Conservation (phyloP, 768 basidiomycete genomes). For the Chlorophyllum brunneum region DNA sequence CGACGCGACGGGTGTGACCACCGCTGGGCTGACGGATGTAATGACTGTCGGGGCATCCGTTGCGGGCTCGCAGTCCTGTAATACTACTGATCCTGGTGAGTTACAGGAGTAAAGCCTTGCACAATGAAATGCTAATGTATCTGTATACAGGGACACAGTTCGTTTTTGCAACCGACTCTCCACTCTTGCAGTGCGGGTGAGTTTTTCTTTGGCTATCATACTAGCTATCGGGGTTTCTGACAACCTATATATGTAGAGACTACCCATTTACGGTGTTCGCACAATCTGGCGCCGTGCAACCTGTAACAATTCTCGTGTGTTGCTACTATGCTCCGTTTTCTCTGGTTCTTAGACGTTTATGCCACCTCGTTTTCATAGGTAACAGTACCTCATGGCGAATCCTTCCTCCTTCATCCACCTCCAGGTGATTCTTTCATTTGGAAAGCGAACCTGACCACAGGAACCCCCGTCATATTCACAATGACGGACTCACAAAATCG, state of each 20-base stretch:
- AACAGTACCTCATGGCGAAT: conserved; percentile 21
- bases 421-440: conserved; percentile 20
- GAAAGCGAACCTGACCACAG: conserved; percentile 23
- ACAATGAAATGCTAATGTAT: no score
- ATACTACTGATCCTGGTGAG: conserved; percentile 22
- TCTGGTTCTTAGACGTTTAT: neutral
- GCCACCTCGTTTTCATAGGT: conserved; percentile 14
- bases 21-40: conserved; percentile 21
- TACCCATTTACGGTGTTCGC: conserved; percentile 23
- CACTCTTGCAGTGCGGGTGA: conserved; percentile 26
- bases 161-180: conserved; percentile 22
- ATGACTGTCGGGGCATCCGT: conserved; percentile 20
- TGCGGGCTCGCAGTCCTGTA: conserved; percentile 15
- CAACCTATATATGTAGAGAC: conserved; percentile 13
- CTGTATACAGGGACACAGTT: conserved; percentile 21
- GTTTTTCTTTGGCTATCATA: neutral
- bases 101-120: conserved; percentile 1
- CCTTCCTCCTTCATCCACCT: conserved; percentile 20
- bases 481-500: conserved; percentile 22
- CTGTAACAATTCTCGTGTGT: conserved; percentile 23
- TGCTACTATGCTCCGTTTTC: neutral
- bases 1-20: conserved; percentile 23
- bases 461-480: conserved; percentile 21
- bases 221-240: neutral
- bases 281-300: conserved; percentile 17